Evolutionary conservation across 1,284 basidiomycete species (phyloP).

Genomic region (Puccinia hordei): DNA sequence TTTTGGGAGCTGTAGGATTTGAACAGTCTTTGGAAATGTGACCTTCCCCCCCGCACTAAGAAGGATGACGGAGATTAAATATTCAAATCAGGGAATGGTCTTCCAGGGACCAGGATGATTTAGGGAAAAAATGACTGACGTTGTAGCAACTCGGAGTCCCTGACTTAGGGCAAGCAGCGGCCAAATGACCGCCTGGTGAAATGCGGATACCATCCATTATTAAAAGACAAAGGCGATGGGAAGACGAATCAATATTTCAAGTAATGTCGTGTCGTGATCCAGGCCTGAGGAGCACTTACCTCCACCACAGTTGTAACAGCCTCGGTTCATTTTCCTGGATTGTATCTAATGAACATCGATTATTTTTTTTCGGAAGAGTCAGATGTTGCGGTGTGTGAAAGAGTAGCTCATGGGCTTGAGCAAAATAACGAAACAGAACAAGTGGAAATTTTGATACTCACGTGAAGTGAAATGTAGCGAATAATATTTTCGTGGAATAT

Average conservation of each 20-base stretch:
- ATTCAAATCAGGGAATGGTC: background rate
- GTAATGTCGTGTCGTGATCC: background rate
- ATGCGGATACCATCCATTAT: background rate
- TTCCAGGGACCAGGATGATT: background rate
- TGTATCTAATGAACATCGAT: background rate
- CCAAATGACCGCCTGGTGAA: constrained; percentile 42
- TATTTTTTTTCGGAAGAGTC: background rate
- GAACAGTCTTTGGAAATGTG: constrained; percentile 47
- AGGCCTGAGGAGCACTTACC: background rate
- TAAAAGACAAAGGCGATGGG: background rate
- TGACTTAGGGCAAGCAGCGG: constrained; percentile 47
- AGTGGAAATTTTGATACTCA: too few species aligned
- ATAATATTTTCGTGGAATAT: too few species aligned
- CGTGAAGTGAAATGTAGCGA: too few species aligned
- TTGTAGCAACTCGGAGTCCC: constrained; percentile 50
- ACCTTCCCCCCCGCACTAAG: constrained; percentile 39
- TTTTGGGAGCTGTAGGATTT: constrained; percentile 36
- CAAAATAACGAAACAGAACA: too few species aligned
- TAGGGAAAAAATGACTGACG: constrained; percentile 5
- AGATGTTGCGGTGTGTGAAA: too few species aligned
- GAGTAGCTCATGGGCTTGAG: too few species aligned
- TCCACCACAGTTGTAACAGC: constrained; percentile 48
- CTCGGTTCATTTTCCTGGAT: constrained; percentile 16
- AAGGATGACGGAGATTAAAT: background rate
- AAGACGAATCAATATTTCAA: background rate